phyloP scores from a whole-genome alignment of 768 basidiomycete genomes.

The Tubosaeta sp. region DNA sequence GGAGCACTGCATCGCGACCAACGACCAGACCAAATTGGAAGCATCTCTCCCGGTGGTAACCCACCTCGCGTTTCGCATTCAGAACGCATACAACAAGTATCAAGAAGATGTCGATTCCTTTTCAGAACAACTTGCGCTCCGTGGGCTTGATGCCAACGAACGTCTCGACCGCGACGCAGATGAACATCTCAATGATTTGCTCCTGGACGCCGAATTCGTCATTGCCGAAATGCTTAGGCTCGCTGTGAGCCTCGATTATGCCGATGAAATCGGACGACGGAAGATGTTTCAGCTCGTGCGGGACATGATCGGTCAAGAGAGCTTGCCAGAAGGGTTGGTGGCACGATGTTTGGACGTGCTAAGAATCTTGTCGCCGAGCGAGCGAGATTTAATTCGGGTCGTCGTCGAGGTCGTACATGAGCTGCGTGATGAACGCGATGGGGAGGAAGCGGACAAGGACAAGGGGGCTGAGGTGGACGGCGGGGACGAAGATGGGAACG shows the following conservation, averaged over 20 bases:
- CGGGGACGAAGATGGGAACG: slow-evolving; percentile 12
- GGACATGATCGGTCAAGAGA: slow-evolving; percentile 73
- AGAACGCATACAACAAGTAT: slow-evolving; percentile 65
- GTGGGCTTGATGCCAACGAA: slow-evolving; percentile 33
- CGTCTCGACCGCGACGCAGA: slow-evolving; percentile 41
- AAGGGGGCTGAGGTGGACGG: slow-evolving; percentile 29
- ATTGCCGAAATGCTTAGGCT: slow-evolving; percentile 79
- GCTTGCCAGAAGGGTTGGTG: slow-evolving; percentile 66
- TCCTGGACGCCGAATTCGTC: slow-evolving; percentile 47
- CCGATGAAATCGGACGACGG: slow-evolving; percentile 85
- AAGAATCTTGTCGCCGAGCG: slow-evolving; percentile 61
- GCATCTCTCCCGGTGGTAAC: slow-evolving; percentile 79
- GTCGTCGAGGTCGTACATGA: slow-evolving; percentile 87
- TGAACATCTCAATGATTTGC: slow-evolving; percentile 36
- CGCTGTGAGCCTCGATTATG: slow-evolving; percentile 79
- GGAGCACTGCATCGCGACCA: slow-evolving; percentile 63
- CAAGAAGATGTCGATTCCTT: slow-evolving; percentile 40
- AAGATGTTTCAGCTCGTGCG: slow-evolving; percentile 86
- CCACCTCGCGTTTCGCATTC: slow-evolving; percentile 69
- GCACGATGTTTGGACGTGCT: slow-evolving; percentile 81
- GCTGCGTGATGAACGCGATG: slow-evolving; percentile 47
- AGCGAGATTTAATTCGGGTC: slow-evolving; percentile 82
- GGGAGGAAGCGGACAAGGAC: slow-evolving; percentile 36
- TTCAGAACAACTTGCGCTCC: slow-evolving; percentile 33
- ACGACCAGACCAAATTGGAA: slow-evolving; percentile 63